A percentile compares a stretch with the other conserved stretches of the same genome.
Evolutionary conservation across 805 yeast genomes (phyloP).

Genomic region (Teunomyces pallodes): DNA sequence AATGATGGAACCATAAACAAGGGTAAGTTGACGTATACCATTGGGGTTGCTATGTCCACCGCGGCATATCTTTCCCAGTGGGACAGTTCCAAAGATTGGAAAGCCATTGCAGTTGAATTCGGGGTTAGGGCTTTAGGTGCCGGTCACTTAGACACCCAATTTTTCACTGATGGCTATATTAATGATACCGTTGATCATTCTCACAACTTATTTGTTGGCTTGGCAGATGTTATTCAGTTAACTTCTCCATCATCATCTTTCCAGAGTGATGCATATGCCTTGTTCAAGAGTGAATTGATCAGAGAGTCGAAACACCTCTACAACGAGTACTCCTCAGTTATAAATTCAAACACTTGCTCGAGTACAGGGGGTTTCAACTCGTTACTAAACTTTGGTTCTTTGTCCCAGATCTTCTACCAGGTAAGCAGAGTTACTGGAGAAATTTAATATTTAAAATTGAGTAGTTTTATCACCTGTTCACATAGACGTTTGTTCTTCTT

Average conservation of each 20-base stretch:
- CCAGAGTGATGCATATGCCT: conserved; percentile 16
- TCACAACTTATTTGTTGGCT: conserved; percentile 22
- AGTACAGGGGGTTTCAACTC: conserved; percentile 6
- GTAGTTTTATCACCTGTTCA: neutral
- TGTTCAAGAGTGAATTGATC: conserved; percentile 15
- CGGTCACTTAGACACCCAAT: conserved; percentile 16
- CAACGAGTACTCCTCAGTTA: conserved; percentile 10
- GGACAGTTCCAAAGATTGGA: conserved; percentile 12
- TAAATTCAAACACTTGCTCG: conserved; percentile 7
- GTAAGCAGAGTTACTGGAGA: conserved; percentile 11
- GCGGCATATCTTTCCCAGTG: conserved; percentile 15
- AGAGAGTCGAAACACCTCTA: conserved; percentile 20
- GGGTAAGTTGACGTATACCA: conserved; percentile 29
- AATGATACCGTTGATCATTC: conserved; percentile 20
- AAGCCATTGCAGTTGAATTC: conserved; percentile 17
- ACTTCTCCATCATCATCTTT: conserved; percentile 14
- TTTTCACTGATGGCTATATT: conserved; percentile 21
- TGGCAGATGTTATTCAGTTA: conserved; percentile 16
- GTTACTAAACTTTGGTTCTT: conserved; percentile 17
- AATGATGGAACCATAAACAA: conserved; percentile 15
- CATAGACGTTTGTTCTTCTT: conserved; percentile 15
- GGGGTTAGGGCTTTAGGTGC: conserved; percentile 8
- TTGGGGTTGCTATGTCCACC: conserved; percentile 22
- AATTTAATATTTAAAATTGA: conserved; percentile 3
- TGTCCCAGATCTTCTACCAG: conserved; percentile 18